Conservation (phyloP, 73 alveolate genomes). For the Stentor roeselii region DNA sequence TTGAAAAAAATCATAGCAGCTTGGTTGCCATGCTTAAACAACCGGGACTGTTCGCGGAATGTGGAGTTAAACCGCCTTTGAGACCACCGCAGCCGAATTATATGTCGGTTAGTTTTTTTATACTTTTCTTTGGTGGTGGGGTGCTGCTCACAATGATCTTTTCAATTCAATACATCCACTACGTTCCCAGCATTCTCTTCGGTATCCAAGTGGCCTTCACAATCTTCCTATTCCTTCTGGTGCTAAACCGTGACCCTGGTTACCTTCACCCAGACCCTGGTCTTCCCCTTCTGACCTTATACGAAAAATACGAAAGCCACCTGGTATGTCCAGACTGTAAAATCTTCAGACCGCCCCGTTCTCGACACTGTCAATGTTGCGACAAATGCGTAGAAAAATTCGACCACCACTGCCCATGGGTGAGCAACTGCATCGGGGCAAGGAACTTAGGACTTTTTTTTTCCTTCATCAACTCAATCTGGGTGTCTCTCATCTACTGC, state of each 20-base stretch:
- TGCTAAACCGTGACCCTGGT: slow-evolving; percentile 9
- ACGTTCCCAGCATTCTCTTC: background rate
- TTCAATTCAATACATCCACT: background rate
- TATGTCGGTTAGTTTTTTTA: background rate
- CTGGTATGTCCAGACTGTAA: slow-evolving; percentile 55
- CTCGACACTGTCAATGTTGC: slow-evolving; percentile 66
- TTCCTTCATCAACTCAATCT: background rate
- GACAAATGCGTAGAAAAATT: slow-evolving; percentile 63
- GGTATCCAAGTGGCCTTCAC: background rate
- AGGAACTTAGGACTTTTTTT: slow-evolving; percentile 53
- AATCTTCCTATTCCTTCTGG: slow-evolving; percentile 7
- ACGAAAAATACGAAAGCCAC: slow-evolving; percentile 30
- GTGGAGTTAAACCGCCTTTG: slow-evolving; percentile 21
- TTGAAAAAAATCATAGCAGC: slow-evolving; percentile 24
- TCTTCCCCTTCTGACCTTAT: background rate
- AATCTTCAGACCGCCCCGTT: slow-evolving; percentile 47
- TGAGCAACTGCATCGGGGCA: slow-evolving; percentile 76
- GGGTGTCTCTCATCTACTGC: background rate
- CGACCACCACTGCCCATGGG: slow-evolving; percentile 82
- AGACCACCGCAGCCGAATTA: background rate
- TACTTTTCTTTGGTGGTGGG: background rate
- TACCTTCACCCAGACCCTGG: background rate
- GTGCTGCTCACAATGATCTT: background rate
- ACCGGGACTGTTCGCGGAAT: slow-evolving; percentile 14
- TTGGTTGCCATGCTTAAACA: background rate